Base-by-base conservation (phyloP, 179 eudicot species). In the Silene coronaria region DNA sequence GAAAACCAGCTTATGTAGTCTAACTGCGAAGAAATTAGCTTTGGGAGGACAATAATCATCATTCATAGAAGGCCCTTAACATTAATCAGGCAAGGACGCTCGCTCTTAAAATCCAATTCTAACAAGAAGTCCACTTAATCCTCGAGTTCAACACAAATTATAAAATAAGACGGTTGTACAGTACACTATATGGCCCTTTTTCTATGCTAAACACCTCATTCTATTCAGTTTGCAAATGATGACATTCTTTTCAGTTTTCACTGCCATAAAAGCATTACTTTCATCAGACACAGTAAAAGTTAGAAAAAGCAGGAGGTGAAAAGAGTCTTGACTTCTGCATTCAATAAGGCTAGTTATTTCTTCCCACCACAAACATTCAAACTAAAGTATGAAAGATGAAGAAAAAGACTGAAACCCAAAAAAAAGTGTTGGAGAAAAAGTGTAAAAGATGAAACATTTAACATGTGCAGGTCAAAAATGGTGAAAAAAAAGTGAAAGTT, bases 311-410 rank as follows among this genome's bases (percentile, higher is more conserved):
- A 42, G 19, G 38, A 26, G n/a, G 32, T 5, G 6, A 57, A 16
- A 48, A 48, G 11, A 61, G 67, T 32, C 67, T 67, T 67, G 65
- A 53, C 78, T 67, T 76, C 51, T 57, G 55, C 36, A 53, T 66
- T 59, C 16, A 14, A 53, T n/a, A 22, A 28, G 34, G 19, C 19
- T n/a, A 6, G 68, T 30, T 62, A 28, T 64, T 53, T 30, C 72
- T 23, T 71, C 46, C 57, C 71, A 6, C 76, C 38, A 32, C 10
- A 72, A 36, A 63, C 30, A 64, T 72, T 76, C 60, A 80, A 70
- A 76, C 67, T 48, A 48, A 79, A 74, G 82, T 53, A 75, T 30
- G 74, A 69, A 61, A 59, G 11, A 6, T 23, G 30, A 72, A 34
- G 65, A n/a, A 38, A 67, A 67, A 22, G 67, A 58, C 12, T 28